Base-by-base conservation (phyloP, 495 filamentous ascomycete genomes). In the Sabuloglossum arenarium region DNA sequence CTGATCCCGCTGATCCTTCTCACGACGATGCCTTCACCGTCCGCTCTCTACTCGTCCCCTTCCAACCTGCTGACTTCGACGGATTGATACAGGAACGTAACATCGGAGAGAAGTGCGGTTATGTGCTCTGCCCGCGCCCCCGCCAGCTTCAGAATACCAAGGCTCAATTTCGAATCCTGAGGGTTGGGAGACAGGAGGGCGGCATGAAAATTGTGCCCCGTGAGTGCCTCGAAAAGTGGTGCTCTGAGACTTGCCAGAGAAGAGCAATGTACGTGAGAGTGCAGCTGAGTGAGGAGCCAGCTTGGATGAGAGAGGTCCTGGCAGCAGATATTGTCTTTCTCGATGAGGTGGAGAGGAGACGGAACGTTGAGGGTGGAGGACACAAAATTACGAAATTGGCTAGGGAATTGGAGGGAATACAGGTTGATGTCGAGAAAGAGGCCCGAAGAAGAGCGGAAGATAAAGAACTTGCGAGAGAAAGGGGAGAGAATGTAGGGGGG, bases 11-110 rank as follows among this genome's bases (percentile, higher is more conserved):
- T 28, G 64, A 71, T 39, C 85, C 83, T 0, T 73, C 76, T 2
- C 59, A 72, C 2, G 53, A 67, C 46, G 85, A 93, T 63, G 72
- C 68, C 6, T 56, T 61, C 0, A 58, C 61, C 6, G 74, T 96
- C 68, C 80, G 80, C 57, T 51, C 66, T 0, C 70, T 76, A 0
- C 60, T 97, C 21, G 60, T 67, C 0, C 71, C 74, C n/a, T 96
- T 96, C 69, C 82, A 85, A 59, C 86, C 88, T 1, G 66, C 72
- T 19, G 90, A 98, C 67, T 94, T 89, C 70, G 85, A 94, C 61
- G 80, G 82, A 58, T 66, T 96, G 16, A 79, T 95, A 59, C 75
- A 82, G 54, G 91, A 98, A 67, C 81, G 91, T 58, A 90, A 90
- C 62, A 82, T 84, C 61, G 77, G 83, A 47, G 73, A 74, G 12